These are phyloP conservation scores for Aureobasidium sp. DNA, from an alignment of 2,329 filamentous ascomycete genomes.

Conservation along the genomic window DNA sequence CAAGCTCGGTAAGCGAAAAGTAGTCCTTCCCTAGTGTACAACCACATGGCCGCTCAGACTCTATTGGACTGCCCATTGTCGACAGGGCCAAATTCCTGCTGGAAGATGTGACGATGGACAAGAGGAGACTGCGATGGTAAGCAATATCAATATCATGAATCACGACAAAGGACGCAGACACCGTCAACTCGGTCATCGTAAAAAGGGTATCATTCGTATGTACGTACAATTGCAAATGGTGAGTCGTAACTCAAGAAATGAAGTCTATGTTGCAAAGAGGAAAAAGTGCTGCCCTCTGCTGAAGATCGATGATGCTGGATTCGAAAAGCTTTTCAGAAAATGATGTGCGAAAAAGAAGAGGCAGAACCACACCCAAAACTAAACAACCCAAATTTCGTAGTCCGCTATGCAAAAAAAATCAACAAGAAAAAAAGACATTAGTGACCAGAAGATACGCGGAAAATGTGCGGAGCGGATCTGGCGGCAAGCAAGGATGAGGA, in stretches of 20 bases:
- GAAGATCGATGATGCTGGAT: not conserved
- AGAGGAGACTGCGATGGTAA: not conserved
- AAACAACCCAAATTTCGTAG: not conserved
- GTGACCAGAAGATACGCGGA: not conserved
- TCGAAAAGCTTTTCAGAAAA: not conserved
- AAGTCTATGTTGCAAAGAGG: not conserved
- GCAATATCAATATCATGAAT: not conserved
- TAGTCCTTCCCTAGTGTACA: too few species aligned
- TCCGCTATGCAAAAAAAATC: constrained; percentile 12
- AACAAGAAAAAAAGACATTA: constrained; percentile 2
- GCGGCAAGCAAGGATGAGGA: not conserved
- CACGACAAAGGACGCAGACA: not conserved
- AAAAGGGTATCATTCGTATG: constrained; percentile 7
- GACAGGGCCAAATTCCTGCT: too few species aligned
- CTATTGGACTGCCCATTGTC: too few species aligned
- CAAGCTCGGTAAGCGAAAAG: not conserved
- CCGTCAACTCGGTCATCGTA: not conserved
- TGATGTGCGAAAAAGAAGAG: not conserved
- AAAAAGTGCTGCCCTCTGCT: not conserved
- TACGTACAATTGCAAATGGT: not conserved
- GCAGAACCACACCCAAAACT: not conserved
- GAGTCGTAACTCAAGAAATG: not conserved
- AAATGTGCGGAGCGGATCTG: not conserved
- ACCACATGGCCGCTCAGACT: too few species aligned
- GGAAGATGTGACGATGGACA: not conserved